Evolutionary conservation across 805 yeast genomes (phyloP).

Genomic region (Hanseniaspora hatyaiensis): DNA sequence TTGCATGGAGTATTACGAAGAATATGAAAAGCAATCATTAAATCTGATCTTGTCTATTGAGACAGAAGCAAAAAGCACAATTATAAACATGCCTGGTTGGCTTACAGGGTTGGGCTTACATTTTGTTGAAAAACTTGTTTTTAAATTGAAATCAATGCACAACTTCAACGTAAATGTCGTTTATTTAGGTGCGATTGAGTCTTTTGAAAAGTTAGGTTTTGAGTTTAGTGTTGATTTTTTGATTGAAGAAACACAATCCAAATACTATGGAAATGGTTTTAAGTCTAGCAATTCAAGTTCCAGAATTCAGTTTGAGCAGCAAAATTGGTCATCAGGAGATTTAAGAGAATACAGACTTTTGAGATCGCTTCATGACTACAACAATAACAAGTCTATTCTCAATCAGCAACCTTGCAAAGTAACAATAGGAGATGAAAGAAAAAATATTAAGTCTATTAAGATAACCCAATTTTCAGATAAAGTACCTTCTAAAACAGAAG

Average conservation of each 20-base stretch:
- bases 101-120: conserved; percentile 74
- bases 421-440: conserved; percentile 31
- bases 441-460: conserved; percentile 1
- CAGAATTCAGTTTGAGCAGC: conserved; percentile 19
- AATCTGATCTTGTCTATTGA: conserved; percentile 26
- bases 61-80: conserved; percentile 30
- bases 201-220: background rate
- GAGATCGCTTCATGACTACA: conserved; percentile 41
- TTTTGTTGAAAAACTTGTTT: conserved; percentile 37
- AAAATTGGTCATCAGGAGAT: conserved; percentile 37
- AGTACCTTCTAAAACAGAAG: conserved; percentile 1
- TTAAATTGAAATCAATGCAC: too few species aligned
- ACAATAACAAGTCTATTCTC: background rate
- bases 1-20: background rate
- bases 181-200: background rate
- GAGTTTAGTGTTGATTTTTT: background rate
- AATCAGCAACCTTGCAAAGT: conserved; percentile 32
- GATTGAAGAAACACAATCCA: background rate
- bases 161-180: background rate
- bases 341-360: conserved; percentile 41
- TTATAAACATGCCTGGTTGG: conserved; percentile 82
- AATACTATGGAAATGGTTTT: conserved; percentile 16
- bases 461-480: background rate
- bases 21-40: background rate
- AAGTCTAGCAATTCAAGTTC: too few species aligned